Evolutionary conservation across 1,284 basidiomycete genomes (phyloP).

Genomic region (Ustilago nuda): DNA sequence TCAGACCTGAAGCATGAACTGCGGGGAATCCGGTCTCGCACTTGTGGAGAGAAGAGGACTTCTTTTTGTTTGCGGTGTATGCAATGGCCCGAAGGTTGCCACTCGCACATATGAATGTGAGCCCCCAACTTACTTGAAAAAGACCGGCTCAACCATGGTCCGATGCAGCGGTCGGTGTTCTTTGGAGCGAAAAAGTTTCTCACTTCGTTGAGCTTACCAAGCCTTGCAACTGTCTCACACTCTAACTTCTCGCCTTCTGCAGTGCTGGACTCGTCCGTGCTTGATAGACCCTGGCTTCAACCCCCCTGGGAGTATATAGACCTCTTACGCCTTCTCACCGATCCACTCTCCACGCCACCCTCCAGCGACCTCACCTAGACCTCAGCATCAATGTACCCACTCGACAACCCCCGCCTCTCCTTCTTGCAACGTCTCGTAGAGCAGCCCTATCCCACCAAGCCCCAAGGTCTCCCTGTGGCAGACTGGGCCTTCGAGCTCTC

Average conservation of each 20-base stretch:
- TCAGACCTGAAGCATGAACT: not conserved
- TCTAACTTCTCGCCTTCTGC: not conserved
- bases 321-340: no score
- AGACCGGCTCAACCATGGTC: not conserved
- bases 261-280: not conserved
- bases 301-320: no score
- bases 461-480: constrained; percentile 41
- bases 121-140: not conserved
- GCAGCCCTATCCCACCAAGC: constrained; percentile 55
- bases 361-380: not conserved
- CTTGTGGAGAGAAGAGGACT: not conserved
- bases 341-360: not conserved
- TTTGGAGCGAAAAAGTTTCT: constrained; percentile 1
- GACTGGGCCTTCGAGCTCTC: constrained; percentile 52
- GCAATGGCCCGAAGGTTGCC: not conserved
- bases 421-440: constrained; percentile 31
- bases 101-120: not conserved
- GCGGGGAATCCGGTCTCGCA: not conserved
- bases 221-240: not conserved
- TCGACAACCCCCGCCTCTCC: constrained; percentile 48
- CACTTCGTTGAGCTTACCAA: not conserved
- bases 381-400: constrained; percentile 35
- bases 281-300: not conserved
- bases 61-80: not conserved
- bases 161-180: constrained; percentile 1